Base-by-base conservation (phyloP, 148 eudicot species). In the Fagopyrum tataricum region DNA sequence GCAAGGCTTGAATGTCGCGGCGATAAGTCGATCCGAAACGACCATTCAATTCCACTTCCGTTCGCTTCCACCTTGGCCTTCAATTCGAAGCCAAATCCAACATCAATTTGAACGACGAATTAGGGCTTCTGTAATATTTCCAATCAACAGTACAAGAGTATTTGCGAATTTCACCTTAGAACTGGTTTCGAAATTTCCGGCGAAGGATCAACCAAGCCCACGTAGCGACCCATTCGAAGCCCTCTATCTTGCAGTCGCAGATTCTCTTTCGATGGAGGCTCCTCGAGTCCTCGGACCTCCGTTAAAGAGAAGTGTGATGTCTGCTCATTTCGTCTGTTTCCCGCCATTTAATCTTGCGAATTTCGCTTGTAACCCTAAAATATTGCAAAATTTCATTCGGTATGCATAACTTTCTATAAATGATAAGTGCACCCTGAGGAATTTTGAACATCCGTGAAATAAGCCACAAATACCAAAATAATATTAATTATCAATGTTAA, bases 31-130 rank as follows among this genome's bases (percentile, higher is more conserved):
- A 81, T 37, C 80, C 81, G 14, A 85, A 80, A 12, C 85, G 87
- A 3, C 98, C 97, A 51, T 82, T 81, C 78, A 93, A 66, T 77
- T 93, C 90, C 20, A 87, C 51, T 0, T 79, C 70, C 77, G 81
- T 70, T 73, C 92, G 79, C 76, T 78, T 86, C 98, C 96, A 93
- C 24, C 84, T 72, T 55, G 79, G 72, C 82, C 94, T 93, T 67
- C 17, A 66, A 20, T 61, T 64, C n/a, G 10, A 31, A 4, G 20
- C 69, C 69, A 64, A 64, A 39, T 18, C 69, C 20, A 64, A 64
- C 9, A 37, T 14, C n/a, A 39, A 64, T 64, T 31, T 9, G 26
- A 14, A 26, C 6, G 23, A 26, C 17, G 40, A 61, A 64, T 64
- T 64, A 64, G 69, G 69, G 69, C 15, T 64, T 64, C 44, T 31